phyloP scores from a whole-genome alignment of 2,329 filamentous ascomycete genomes.

The Phaeosphaeria sp. region DNA sequence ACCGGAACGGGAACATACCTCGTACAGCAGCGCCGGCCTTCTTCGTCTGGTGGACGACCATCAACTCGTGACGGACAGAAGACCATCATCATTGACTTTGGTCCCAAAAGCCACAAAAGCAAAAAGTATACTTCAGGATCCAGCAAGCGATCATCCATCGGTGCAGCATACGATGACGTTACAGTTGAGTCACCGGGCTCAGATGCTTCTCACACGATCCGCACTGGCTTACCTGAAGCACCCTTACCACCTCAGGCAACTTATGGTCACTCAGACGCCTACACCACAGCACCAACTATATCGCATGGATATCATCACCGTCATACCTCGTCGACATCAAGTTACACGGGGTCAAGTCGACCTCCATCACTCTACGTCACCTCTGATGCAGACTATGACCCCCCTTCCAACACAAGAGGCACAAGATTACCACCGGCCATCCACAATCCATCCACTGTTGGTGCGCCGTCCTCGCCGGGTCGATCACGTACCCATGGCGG shows the following conservation, averaged over 20 bases:
- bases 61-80: constrained; percentile 32
- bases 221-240: constrained; percentile 42
- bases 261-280: constrained; percentile 24
- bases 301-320: constrained; percentile 31
- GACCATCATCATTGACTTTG: constrained; percentile 38
- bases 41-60: constrained; percentile 29
- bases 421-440: constrained; percentile 32
- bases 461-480: constrained; percentile 22
- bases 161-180: constrained; percentile 25
- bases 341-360: constrained; percentile 31
- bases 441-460: constrained; percentile 29
- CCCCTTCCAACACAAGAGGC: constrained; percentile 25
- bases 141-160: constrained; percentile 37
- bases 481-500: constrained; percentile 17
- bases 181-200: constrained; percentile 39
- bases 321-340: constrained; percentile 38
- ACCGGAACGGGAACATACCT: constrained; percentile 30
- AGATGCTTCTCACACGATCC: constrained; percentile 37
- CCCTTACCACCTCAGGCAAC: constrained; percentile 17
- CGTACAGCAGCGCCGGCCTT: constrained; percentile 32
- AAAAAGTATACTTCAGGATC: constrained; percentile 29
- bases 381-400: constrained; percentile 40
- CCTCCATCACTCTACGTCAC: constrained; percentile 37
- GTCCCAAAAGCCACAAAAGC: constrained; percentile 31
- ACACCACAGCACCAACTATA: constrained; percentile 24